These are phyloP conservation scores for Carex cristatella DNA, from an alignment of 176 grass and related monocot species.

Conservation along the genomic window DNA sequence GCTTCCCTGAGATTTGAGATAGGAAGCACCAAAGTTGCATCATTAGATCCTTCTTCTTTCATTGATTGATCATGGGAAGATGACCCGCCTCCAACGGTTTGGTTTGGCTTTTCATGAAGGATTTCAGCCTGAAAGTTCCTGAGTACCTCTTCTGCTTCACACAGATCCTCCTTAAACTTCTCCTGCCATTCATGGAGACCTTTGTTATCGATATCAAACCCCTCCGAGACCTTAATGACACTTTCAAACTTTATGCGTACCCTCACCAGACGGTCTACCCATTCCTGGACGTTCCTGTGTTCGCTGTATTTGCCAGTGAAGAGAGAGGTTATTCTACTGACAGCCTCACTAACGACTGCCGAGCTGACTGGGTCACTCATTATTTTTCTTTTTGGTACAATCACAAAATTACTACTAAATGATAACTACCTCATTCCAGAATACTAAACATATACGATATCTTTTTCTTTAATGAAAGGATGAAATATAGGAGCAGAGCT, in stretches of 20 bases:
- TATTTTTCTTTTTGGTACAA: no score
- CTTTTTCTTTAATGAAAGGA: no score
- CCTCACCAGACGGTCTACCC: conserved; percentile 17
- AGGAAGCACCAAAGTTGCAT: not conserved
- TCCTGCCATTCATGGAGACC: conserved; percentile 4
- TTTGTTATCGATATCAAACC: not conserved
- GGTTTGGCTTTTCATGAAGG: not conserved
- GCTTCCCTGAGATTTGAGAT: no score
- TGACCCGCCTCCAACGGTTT: not conserved
- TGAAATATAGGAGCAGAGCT: no score
- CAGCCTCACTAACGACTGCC: not conserved
- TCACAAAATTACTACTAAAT: no score
- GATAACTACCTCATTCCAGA: no score
- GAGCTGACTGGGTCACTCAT: no score
- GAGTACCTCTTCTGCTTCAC: not conserved
- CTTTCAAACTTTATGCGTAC: not conserved
- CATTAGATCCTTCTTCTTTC: not conserved
- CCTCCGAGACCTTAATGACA: conserved; percentile 2
- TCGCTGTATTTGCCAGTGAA: not conserved
- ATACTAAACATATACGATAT: no score
- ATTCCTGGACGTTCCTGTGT: not conserved
- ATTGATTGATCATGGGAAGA: not conserved
- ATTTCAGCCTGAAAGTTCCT: not conserved
- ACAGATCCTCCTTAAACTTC: conserved; percentile 12
- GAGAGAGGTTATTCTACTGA: not conserved